Evolutionary conservation across 1,139 yeast species (phyloP).

Genomic region (Nakaseomyces delphensis): DNA sequence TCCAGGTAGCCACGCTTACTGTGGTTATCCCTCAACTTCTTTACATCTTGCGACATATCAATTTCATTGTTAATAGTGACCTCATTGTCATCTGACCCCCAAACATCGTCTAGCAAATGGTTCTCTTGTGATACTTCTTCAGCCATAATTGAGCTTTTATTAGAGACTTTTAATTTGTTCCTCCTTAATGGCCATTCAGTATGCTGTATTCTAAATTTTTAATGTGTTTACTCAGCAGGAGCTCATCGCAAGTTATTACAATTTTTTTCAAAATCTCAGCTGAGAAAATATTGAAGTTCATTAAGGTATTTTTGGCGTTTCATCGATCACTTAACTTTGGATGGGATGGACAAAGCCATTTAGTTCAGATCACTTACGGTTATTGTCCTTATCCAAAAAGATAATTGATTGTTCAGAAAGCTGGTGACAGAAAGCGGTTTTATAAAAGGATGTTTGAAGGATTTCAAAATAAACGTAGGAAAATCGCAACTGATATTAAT

Average conservation of each 20-base stretch:
- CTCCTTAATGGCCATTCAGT: too few species aligned
- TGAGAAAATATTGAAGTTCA: too few species aligned
- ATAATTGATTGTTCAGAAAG: too few species aligned
- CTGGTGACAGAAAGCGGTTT: too few species aligned
- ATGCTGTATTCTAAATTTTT: background rate
- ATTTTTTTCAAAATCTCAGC: too few species aligned
- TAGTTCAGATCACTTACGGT: too few species aligned
- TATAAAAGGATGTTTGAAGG: conserved; percentile 16
- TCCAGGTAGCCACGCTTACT: conserved; percentile 77
- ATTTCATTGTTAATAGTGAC: background rate
- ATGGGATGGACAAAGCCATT: too few species aligned
- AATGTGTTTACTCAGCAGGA: background rate
- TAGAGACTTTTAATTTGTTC: too few species aligned
- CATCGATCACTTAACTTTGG: too few species aligned
- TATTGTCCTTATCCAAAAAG: too few species aligned
- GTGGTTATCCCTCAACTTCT: conserved; percentile 51
- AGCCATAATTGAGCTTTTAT: too few species aligned
- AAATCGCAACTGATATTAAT: conserved; percentile 10
- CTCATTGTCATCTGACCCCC: conserved; percentile 25
- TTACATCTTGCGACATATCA: conserved; percentile 22
- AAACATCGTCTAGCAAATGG: conserved; percentile 21
- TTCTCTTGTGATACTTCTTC: background rate
- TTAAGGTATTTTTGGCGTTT: too few species aligned
- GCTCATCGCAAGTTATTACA: background rate
- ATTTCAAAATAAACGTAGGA: conserved; percentile 23